Conservation (phyloP, 2,329 filamentous ascomycete species). For the Fusarium sp. region DNA sequence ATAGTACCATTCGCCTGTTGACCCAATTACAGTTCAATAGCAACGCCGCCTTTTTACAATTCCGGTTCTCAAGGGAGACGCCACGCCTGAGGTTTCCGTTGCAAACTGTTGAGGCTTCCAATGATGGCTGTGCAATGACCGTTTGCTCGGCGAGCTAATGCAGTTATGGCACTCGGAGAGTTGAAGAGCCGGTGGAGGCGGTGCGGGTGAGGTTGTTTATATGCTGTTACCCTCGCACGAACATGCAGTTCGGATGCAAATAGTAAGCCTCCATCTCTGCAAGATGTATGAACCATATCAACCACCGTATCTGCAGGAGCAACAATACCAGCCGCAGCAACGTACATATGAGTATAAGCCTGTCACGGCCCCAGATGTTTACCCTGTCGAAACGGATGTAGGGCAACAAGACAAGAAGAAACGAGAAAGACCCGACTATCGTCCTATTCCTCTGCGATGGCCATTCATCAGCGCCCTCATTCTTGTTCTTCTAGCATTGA, state of each 20-base stretch:
- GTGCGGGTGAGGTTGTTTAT: constrained; percentile 9
- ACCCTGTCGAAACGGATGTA: constrained; percentile 11
- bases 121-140: constrained; percentile 6
- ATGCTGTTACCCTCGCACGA: constrained; percentile 8
- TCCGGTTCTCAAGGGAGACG: constrained; percentile 6
- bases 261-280: neutral
- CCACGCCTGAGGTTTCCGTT: constrained; percentile 15
- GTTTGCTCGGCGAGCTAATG: neutral
- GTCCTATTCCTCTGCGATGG: constrained; percentile 36
- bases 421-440: constrained; percentile 32
- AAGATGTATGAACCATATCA: constrained; percentile 33
- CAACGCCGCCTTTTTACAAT: constrained; percentile 8
- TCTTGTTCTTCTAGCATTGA: constrained; percentile 14
- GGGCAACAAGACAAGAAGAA: neutral
- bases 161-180: constrained; percentile 7
- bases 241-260: neutral
- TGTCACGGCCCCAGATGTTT: constrained; percentile 18
- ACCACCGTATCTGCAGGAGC: constrained; percentile 19
- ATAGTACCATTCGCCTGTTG: constrained; percentile 9
- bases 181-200: constrained; percentile 12
- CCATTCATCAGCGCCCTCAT: constrained; percentile 28
- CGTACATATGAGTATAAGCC: constrained; percentile 27
- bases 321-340: constrained; percentile 7
- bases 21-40: constrained; percentile 19
- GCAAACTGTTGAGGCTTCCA: neutral